Percentiles rank a stretch among this genome's conserved stretches.
Evolutionary conservation across 352 stramenopile genomes (phyloP).

Genomic region (Saprolegnia parasitica): DNA sequence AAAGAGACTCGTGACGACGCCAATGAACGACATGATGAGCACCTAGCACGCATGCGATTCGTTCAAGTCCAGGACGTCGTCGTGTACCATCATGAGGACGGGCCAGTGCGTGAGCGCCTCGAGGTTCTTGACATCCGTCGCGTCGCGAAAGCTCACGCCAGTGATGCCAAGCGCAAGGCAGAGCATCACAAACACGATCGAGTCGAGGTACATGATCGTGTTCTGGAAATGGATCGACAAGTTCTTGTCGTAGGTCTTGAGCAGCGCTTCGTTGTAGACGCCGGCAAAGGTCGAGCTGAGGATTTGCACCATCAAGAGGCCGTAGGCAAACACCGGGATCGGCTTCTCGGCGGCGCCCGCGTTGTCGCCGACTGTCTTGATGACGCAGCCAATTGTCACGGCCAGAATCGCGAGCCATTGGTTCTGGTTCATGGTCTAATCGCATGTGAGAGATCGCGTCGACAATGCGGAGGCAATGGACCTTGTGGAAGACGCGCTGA

Average conservation of each 20-base stretch:
- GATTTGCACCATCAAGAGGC: conserved; percentile 61
- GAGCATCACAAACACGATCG: conserved; percentile 57
- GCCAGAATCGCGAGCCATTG: conserved; percentile 68
- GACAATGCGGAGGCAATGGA: neutral
- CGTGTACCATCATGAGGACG: conserved; percentile 16
- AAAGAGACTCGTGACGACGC: conserved; percentile 76
- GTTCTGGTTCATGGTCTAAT: conserved; percentile 51
- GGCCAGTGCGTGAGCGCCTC: conserved; percentile 42
- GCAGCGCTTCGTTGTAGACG: conserved; percentile 79
- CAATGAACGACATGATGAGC: conserved; percentile 78
- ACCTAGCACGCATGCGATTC: conserved; percentile 73
- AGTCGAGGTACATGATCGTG: conserved; percentile 83
- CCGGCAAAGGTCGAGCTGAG: conserved; percentile 76
- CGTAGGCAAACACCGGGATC: conserved; percentile 49
- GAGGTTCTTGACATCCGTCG: conserved; percentile 45
- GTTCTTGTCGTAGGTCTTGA: conserved; percentile 65
- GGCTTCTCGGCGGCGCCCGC: neutral
- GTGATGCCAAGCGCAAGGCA: conserved; percentile 69
- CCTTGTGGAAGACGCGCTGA: conserved; percentile 69
- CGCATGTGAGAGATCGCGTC: neutral
- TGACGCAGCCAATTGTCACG: conserved; percentile 66
- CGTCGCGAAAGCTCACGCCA: conserved; percentile 56
- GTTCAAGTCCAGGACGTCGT: too few relatives aligned
- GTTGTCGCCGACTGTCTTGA: conserved; percentile 58
- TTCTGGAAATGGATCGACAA: conserved; percentile 73